Percentiles rank a stretch among this genome's conserved stretches.
Conservation (phyloP, 768 basidiomycete genomes). For the Piloderma croceum region DNA sequence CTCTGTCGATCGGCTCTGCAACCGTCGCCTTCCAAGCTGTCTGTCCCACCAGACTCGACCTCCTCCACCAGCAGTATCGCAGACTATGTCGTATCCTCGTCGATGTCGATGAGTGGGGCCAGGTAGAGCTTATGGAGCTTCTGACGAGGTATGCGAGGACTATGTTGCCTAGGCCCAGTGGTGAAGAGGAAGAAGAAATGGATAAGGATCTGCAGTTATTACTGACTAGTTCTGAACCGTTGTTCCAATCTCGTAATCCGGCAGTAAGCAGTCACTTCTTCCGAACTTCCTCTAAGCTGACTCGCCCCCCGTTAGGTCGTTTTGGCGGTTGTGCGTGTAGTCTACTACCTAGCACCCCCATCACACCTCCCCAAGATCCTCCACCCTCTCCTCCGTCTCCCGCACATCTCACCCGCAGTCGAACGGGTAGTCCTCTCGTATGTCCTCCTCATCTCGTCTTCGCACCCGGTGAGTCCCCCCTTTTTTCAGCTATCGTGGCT, state of each 20-base stretch:
- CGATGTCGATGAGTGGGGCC: constrained; percentile 97
- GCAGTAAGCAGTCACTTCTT: constrained; percentile 53
- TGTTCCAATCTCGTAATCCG: constrained; percentile 83
- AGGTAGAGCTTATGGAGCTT: constrained; percentile 72
- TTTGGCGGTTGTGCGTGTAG: constrained; percentile 63
- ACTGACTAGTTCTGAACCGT: constrained; percentile 62
- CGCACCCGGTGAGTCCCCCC: constrained; percentile 52
- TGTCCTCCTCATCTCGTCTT: constrained; percentile 56
- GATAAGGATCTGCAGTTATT: constrained; percentile 78
- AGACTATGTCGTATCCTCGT: constrained; percentile 77
- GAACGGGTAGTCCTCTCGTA: constrained; percentile 73
- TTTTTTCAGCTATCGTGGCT: background rate
- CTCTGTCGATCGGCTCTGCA: constrained; percentile 83
- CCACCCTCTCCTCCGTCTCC: constrained; percentile 68
- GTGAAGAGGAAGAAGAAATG: constrained; percentile 45
- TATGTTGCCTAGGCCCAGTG: constrained; percentile 68
- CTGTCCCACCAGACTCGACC: constrained; percentile 82
- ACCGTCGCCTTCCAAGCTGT: constrained; percentile 80
- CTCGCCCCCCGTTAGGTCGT: constrained; percentile 53
- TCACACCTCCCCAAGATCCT: constrained; percentile 53
- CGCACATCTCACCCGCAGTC: constrained; percentile 64
- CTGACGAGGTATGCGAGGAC: constrained; percentile 76
- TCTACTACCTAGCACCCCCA: constrained; percentile 67
- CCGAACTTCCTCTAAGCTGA: background rate
- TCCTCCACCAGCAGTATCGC: constrained; percentile 85